A percentile compares a stretch with the other conserved stretches of the same genome.
Evolutionary conservation across 2,329 filamentous ascomycete genomes (phyloP).

Genomic region (Tolypocladium guangdongense): DNA sequence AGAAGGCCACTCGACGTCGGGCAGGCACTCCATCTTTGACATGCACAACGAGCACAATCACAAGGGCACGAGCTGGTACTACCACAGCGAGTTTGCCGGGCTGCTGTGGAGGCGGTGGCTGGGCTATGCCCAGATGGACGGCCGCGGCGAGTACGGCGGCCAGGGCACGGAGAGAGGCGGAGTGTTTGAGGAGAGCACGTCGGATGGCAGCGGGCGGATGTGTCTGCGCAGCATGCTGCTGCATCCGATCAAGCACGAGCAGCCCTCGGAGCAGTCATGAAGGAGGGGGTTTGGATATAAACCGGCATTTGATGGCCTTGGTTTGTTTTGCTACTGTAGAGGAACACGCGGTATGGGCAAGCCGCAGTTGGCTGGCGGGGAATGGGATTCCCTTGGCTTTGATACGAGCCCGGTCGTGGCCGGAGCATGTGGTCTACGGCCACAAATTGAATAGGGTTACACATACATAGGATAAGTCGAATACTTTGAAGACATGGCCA

Average conservation of each 20-base stretch:
- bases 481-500: too few relatives aligned
- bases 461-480: too few relatives aligned
- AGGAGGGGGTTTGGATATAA: neutral
- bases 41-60: slow-evolving; percentile 70
- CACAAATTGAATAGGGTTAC: neutral
- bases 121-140: slow-evolving; percentile 43
- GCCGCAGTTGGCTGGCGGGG: neutral
- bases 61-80: slow-evolving; percentile 75
- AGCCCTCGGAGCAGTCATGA: slow-evolving; percentile 29
- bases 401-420: neutral
- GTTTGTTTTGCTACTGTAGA: neutral
- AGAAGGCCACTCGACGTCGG: slow-evolving; percentile 52
- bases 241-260: slow-evolving; percentile 67
- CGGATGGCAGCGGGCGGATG: slow-evolving; percentile 49
- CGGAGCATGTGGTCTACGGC: neutral
- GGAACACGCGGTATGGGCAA: neutral
- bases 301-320: neutral
- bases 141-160: slow-evolving; percentile 33
- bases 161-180: slow-evolving; percentile 39
- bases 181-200: slow-evolving; percentile 35
- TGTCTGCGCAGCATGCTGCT: slow-evolving; percentile 71
- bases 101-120: slow-evolving; percentile 76
- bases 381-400: neutral
- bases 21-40: slow-evolving; percentile 56
- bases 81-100: slow-evolving; percentile 65